phyloP scores from a whole-genome alignment of 495 filamentous ascomycete genomes.

The Aspergillus hancockii region DNA sequence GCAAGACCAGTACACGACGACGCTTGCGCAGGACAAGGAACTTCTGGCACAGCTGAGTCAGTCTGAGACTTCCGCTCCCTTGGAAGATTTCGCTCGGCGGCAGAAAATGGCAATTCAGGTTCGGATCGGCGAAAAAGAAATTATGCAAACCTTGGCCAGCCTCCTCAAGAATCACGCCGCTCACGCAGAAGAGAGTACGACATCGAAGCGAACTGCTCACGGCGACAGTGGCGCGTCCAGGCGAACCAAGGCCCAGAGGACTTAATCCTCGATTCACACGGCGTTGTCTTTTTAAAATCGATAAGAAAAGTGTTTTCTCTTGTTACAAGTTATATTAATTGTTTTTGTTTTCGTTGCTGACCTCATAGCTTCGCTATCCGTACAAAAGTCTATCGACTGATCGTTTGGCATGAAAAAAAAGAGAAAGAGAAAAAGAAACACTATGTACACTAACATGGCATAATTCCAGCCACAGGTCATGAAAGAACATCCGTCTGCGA shows the following conservation, averaged over 20 bases:
- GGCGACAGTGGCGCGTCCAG: constrained; percentile 34
- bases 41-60: constrained; percentile 44
- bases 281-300: constrained; percentile 3
- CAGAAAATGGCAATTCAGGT: constrained; percentile 72
- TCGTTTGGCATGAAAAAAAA: constrained; percentile 15
- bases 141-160: constrained; percentile 54
- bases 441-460: constrained; percentile 48
- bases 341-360: constrained; percentile 38
- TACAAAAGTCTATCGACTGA: constrained; percentile 32
- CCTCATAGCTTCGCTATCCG: constrained; percentile 47
- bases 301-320: constrained; percentile 21
- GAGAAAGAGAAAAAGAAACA: constrained; percentile 24
- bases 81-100: constrained; percentile 37
- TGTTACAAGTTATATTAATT: constrained; percentile 29
- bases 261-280: constrained; percentile 21
- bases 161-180: constrained; percentile 31
- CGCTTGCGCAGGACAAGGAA: constrained; percentile 60
- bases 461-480: constrained; percentile 26
- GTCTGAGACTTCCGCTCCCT: constrained; percentile 17
- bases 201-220: constrained; percentile 21
- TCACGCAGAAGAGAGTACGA: constrained; percentile 6
- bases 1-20: constrained; percentile 59
- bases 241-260: constrained; percentile 40
- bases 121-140: constrained; percentile 76
- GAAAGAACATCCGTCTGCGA: constrained; percentile 28